These are phyloP conservation scores for Globisporangium takayamanum DNA, from an alignment of 352 stramenopile species.

Conservation along the genomic window DNA sequence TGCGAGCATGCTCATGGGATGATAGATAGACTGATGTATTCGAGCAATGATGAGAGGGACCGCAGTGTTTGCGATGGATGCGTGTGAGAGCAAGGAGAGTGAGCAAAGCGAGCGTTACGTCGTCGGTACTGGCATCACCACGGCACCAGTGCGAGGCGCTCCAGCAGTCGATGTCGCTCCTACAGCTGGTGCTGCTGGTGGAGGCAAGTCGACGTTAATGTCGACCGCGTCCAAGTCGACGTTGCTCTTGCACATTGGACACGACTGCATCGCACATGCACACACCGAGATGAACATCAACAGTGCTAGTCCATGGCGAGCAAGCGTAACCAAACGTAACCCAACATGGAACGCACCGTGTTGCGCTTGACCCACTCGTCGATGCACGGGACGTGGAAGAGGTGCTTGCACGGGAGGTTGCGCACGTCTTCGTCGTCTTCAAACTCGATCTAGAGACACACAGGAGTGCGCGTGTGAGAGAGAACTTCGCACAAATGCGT, in stretches of 20 bases:
- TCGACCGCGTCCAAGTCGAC: conserved; percentile 48
- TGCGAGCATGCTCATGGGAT: too few species aligned
- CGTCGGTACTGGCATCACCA: background rate
- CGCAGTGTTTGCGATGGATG: too few species aligned
- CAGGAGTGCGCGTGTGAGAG: background rate
- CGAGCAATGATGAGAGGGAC: too few species aligned
- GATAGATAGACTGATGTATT: too few species aligned
- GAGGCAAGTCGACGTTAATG: conserved; percentile 26
- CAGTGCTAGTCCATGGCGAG: background rate
- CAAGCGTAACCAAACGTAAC: background rate
- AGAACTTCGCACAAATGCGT: background rate
- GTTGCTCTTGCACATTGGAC: conserved; percentile 80
- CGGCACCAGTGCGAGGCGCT: background rate
- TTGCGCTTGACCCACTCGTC: conserved; percentile 84
- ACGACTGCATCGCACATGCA: conserved; percentile 27
- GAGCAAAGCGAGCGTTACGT: background rate
- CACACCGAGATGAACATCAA: background rate
- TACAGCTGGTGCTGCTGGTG: background rate
- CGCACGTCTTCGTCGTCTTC: conserved; percentile 69
- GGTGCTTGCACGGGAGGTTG: conserved; percentile 79
- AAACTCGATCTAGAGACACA: conserved; percentile 49
- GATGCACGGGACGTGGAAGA: conserved; percentile 88
- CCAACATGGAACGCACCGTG: conserved; percentile 45
- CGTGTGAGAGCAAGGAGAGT: too few species aligned
- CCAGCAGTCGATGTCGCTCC: background rate